A percentile compares a stretch with the other conserved stretches of the same genome.
Evolutionary conservation across 306 rosid genomes (phyloP).

Genomic region (Alnus glutinosa): DNA sequence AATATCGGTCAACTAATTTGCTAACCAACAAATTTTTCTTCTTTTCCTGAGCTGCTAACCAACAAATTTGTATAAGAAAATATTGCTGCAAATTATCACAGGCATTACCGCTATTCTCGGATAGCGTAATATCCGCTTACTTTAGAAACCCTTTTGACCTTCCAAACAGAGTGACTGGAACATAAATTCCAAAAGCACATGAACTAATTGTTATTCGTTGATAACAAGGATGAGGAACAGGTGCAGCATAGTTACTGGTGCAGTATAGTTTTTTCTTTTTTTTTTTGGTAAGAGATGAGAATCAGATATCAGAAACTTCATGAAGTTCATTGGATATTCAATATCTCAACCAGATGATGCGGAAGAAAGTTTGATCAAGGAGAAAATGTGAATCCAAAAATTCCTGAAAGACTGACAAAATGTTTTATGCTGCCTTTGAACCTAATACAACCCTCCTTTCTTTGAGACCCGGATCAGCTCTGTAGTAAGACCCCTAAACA

Average conservation of each 20-base stretch:
- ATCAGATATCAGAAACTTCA: conserved; percentile 16
- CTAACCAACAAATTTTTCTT: neutral
- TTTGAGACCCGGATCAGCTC: conserved; percentile 29
- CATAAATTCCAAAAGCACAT: neutral
- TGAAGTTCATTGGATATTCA: neutral
- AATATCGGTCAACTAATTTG: conserved; percentile 14
- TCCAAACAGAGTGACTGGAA: neutral
- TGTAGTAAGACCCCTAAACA: conserved; percentile 41
- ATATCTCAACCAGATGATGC: conserved; percentile 12
- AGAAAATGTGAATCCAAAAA: neutral
- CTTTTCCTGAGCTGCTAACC: neutral
- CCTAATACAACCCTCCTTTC: conserved; percentile 43
- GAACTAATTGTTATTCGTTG: neutral
- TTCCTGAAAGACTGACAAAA: conserved; percentile 9
- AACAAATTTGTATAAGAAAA: neutral
- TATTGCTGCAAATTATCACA: conserved; percentile 5
- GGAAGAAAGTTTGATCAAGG: neutral
- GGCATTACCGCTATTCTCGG: neutral
- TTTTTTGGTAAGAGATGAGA: neutral
- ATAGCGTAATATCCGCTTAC: neutral
- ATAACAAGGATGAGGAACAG: neutral
- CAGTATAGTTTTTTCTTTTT: neutral
- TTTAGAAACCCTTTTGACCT: neutral
- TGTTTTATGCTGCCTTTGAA: conserved; percentile 17
- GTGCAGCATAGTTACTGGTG: neutral